These are phyloP conservation scores for Apiospora saccharicola DNA, from an alignment of 2,329 filamentous ascomycete species.

Conservation along the genomic window DNA sequence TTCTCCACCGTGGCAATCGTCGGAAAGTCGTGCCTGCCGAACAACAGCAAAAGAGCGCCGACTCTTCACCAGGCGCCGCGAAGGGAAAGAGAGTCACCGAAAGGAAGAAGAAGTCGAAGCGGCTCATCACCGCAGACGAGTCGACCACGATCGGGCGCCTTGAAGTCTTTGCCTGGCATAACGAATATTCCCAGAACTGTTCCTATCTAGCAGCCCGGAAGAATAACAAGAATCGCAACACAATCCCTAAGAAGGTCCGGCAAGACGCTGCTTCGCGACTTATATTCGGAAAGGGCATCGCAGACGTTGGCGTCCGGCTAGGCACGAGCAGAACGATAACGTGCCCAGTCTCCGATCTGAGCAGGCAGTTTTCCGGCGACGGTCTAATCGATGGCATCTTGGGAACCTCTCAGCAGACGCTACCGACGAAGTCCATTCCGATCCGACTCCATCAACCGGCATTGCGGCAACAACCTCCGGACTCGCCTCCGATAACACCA, in stretches of 20 bases:
- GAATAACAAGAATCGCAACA: not conserved
- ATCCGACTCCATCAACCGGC: not conserved
- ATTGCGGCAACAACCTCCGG: not conserved
- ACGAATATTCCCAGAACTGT: not conserved
- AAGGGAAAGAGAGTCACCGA: not conserved
- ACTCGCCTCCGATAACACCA: not conserved
- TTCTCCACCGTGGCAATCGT: not conserved
- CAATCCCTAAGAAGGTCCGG: not conserved
- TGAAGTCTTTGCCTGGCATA: not conserved
- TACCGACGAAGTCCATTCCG: not conserved
- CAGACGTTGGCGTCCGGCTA: not conserved
- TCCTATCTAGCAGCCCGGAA: not conserved
- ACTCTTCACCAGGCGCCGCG: not conserved
- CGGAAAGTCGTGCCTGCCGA: not conserved
- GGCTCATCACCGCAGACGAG: conserved; percentile 6
- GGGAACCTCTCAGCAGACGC: not conserved
- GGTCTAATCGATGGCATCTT: not conserved
- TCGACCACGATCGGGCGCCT: not conserved
- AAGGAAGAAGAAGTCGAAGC: not conserved
- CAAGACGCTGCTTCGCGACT: not conserved
- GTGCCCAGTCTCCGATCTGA: not conserved
- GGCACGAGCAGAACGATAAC: not conserved
- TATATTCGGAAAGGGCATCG: conserved; percentile 1
- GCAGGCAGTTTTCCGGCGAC: not conserved
- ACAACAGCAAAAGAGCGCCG: not conserved